phyloP scores from a whole-genome alignment of 106 monocot species.

The Dioscorea dumetorum region DNA sequence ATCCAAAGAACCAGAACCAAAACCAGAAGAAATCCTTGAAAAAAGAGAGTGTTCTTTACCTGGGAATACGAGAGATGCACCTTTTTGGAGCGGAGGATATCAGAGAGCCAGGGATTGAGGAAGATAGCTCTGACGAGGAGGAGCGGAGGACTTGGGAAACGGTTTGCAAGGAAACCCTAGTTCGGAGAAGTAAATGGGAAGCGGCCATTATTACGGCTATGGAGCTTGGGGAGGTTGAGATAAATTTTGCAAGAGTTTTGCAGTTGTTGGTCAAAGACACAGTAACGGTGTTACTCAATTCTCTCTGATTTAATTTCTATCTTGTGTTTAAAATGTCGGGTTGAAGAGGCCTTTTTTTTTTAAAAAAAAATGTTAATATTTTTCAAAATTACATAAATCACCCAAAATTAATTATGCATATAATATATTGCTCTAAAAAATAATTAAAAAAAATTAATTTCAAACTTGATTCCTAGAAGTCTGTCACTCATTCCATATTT shows the following conservation, averaged over 20 bases:
- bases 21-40: not conserved
- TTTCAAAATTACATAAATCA: too few relatives aligned
- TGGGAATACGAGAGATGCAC: constrained; percentile 6
- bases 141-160: constrained; percentile 14
- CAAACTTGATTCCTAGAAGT: too few relatives aligned
- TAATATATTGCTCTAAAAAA: too few relatives aligned
- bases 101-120: not conserved
- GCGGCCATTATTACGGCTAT: not conserved
- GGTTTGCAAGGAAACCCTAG: constrained; percentile 17
- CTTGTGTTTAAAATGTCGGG: too few relatives aligned
- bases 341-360: too few relatives aligned
- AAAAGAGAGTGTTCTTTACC: not conserved
- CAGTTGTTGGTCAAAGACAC: too few relatives aligned
- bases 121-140: constrained; percentile 3
- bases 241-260: not conserved
- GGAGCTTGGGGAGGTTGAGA: not conserved
- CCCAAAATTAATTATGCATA: too few relatives aligned
- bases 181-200: constrained; percentile 10
- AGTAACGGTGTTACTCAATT: too few relatives aligned
- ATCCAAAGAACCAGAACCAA: not conserved
- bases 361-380: too few relatives aligned
- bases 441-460: too few relatives aligned
- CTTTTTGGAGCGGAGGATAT: constrained; percentile 1
- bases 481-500: too few relatives aligned
- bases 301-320: too few relatives aligned